Conservation (phyloP, 176 grass and related monocot species). For the Canna indica region DNA sequence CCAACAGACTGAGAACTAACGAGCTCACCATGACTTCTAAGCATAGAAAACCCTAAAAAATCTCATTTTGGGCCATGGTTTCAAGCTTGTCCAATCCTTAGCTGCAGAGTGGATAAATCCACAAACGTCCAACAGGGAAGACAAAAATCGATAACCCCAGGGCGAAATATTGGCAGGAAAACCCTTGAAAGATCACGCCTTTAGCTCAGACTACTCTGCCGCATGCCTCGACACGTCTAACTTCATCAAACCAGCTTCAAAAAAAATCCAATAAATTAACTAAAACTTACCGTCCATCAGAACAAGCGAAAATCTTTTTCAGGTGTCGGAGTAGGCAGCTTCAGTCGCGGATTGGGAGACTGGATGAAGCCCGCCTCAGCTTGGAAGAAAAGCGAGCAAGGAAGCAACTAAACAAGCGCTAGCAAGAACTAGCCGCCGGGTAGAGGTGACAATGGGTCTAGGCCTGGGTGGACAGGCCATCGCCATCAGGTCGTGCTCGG, state of each 20-base stretch:
- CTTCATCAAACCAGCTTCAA: background rate
- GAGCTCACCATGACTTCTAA: background rate
- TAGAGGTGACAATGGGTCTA: too few species aligned
- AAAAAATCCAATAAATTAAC: too few species aligned
- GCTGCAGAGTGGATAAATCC: background rate
- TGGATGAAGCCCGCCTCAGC: background rate
- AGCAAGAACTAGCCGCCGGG: too few species aligned
- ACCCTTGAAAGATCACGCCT: background rate
- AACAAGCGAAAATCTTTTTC: background rate
- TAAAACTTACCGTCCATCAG: too few species aligned
- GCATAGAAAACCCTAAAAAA: background rate
- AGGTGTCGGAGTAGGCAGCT: background rate
- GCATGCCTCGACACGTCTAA: background rate
- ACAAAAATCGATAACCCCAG: background rate
- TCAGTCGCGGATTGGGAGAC: background rate
- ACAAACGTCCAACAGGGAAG: background rate
- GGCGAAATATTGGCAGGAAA: background rate
- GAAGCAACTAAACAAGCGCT: too few species aligned
- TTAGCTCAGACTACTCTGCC: background rate
- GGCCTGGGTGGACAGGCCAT: too few species aligned
- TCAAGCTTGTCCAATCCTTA: too few species aligned
- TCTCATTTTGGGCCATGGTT: background rate
- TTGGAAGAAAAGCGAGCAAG: background rate
- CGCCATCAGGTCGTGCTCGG: too few species aligned
- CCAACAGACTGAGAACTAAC: constrained; percentile 29